Evolutionary conservation across 768 basidiomycete species (phyloP), one percentile per base, ranked within the genome.

Genomic region (Gymnopilus dilepis): DNA sequence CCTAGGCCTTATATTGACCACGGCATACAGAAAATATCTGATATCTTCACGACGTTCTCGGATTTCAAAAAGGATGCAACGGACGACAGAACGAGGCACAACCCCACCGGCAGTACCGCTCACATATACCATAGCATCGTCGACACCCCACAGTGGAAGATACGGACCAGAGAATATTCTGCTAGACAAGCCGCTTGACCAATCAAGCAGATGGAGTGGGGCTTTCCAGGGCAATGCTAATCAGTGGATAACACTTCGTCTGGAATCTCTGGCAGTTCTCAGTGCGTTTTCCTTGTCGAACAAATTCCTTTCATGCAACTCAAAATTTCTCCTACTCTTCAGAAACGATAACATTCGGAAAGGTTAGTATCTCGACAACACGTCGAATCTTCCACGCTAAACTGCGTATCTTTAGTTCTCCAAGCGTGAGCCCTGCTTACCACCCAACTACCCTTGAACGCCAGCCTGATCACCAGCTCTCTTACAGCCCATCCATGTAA

Each of bases 271-370:
- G 33, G 78, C 82, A 26, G 76, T 93, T 64, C 82, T 94, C 68
- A 89, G 91, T 91, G 62, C 80, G 81, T 82, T 78, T 80, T 60
- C 38, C 51, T 43, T 15, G 40, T n/a, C 33, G 45, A 50, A 37
- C 30, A 51, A 19, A 31, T 34, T 12, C 26, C 30, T 37, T n/a
- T 30, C 26, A 17, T 52, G 5, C 24, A 21, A 21, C 6, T 50
- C 31, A 26, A 28, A 24, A 43, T 42, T 3, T 43, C 4, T 59
- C 30, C 52, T 51, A 45, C 58, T 51, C 28, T 13, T 22, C 50
- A 92, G 91, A 86, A 70, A 85, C 77, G 56, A 85, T 93, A 65
- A 92, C 86, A 11, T 93, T 94, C 74, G 91, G 92, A 67, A 94
- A 94, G 83, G 91, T 91, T 65, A 68, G 76, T 54, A 40, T 56